Percentiles rank a stretch among this genome's conserved stretches.
Conservation (phyloP, 139 green algal genomes). For the Tetradesmus obliquus region DNA sequence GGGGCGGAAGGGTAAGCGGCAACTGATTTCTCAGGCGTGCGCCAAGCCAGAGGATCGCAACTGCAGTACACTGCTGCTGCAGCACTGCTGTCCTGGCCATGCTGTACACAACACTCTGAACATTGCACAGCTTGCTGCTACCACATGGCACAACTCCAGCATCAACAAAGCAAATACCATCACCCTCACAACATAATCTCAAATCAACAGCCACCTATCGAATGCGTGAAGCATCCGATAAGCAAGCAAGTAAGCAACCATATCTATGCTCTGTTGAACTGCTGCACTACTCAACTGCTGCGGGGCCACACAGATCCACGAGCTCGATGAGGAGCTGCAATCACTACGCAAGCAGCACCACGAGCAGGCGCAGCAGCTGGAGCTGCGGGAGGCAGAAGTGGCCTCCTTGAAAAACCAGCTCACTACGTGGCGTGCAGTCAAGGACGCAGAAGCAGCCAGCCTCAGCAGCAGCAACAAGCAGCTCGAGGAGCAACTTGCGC, state of each 20-base stretch:
- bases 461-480: slow-evolving; percentile 30
- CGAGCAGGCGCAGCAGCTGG: background rate
- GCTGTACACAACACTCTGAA: background rate
- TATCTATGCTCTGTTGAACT: background rate
- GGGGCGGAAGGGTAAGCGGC: slow-evolving; percentile 17
- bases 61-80: background rate
- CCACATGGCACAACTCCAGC: too few relatives aligned
- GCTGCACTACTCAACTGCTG: background rate
- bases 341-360: background rate
- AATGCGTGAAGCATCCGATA: too few relatives aligned
- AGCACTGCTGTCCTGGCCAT: background rate
- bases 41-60: background rate
- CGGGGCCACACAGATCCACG: slow-evolving; percentile 52
- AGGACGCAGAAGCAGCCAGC: slow-evolving; percentile 42
- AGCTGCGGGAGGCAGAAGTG: slow-evolving; percentile 16
- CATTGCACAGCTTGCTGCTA: background rate
- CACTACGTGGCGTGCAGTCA: slow-evolving; percentile 25
- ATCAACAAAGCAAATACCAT: background rate
- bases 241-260: too few relatives aligned
- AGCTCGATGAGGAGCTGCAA: slow-evolving; percentile 57
- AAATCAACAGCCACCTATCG: too few relatives aligned
- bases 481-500: slow-evolving; percentile 30
- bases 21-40: background rate
- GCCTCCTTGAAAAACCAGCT: slow-evolving; percentile 11
- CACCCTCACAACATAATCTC: background rate